phyloP scores from a whole-genome alignment of 192 early-diverging fungal genomes.

The Coemansia javaensis region DNA sequence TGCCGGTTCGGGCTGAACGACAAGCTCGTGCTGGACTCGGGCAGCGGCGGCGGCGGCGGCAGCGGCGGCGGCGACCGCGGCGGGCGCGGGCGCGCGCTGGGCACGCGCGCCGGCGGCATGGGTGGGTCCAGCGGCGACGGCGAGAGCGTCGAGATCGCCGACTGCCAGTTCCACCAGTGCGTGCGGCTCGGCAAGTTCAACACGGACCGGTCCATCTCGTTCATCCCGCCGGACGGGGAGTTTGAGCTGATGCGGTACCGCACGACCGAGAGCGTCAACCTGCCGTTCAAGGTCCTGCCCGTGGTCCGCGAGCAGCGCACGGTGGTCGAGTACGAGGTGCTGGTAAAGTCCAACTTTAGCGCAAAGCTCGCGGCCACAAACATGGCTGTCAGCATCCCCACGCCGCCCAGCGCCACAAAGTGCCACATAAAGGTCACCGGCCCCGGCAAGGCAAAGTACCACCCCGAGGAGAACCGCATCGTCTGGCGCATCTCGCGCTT shows the following conservation, averaged over 20 bases:
- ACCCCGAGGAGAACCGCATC: slow-evolving; percentile 86
- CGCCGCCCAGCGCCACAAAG: slow-evolving; percentile 82
- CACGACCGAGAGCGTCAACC: slow-evolving; percentile 90
- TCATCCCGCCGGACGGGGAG: slow-evolving; percentile 96
- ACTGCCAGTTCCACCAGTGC: slow-evolving; percentile 98
- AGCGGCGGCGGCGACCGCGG: slow-evolving; percentile 34
- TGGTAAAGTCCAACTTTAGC: slow-evolving; percentile 85
- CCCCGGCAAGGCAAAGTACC: slow-evolving; percentile 90
- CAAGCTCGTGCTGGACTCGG: slow-evolving; percentile 80
- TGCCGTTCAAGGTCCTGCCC: slow-evolving; percentile 94
- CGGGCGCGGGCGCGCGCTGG: slow-evolving; percentile 24
- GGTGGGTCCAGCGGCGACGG: slow-evolving; percentile 25
- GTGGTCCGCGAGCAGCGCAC: slow-evolving; percentile 83
- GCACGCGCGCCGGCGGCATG: background rate
- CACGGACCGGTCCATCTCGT: slow-evolving; percentile 88
- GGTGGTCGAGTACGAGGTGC: slow-evolving; percentile 85
- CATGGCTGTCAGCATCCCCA: slow-evolving; percentile 82
- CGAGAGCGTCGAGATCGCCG: slow-evolving; percentile 85
- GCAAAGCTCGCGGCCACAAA: slow-evolving; percentile 85
- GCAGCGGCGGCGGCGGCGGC: no score
- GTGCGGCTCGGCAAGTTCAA: slow-evolving; percentile 92
- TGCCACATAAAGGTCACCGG: slow-evolving; percentile 72
- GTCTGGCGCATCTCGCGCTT: slow-evolving; percentile 93
- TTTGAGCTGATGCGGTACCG: slow-evolving; percentile 97
- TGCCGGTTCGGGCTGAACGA: slow-evolving; percentile 98